Base-by-base conservation (phyloP, 1,284 basidiomycete genomes). In the Crocinoboletus sp. region DNA sequence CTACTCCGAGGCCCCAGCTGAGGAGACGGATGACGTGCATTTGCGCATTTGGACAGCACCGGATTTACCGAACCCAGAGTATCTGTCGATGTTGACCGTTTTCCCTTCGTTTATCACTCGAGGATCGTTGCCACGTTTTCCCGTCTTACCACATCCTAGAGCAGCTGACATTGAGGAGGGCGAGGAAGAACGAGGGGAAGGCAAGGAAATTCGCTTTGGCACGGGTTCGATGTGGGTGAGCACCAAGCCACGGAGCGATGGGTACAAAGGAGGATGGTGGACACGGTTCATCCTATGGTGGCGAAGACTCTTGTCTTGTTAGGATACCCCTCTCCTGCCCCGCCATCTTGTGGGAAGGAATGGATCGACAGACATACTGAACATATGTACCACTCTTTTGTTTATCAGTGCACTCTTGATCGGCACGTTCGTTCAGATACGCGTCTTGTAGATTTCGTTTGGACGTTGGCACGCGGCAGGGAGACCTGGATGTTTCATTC, bases 191-290 rank as follows among this genome's bases (percentile, higher is more conserved):
- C 66, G 69, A 27, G 64, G 59, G n/a, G 74, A 76, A 50, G 69
- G 67, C 49, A 73, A 72, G 46, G 73, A 72, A 31, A 73, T 89
- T 47, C 76, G 71, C 28, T 76, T 80, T 57, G 86, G 86, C 16
- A 89, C 86, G 20, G 85, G 85, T 11, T 70, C 70, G 34, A 82
- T 89, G 73, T 84, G 80, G 77, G 62, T 86, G 27, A 77, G 82
- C 43, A 57, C 70, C 27, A 77, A 71, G 56, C 61, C 67, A 41
- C 79, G 85, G 27, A 65, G 65, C 23, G 72, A 74, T 29, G 78
- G 76, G 20, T 87, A 80, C 78, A 69, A 76, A 57, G 84, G 85
- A 15, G 72, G 76, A 43, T 87, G 81, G 82, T 88, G 84, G 84
- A 74, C 74, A 33, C 70, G 80, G 52, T 78, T 89, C 58, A 67